Evolutionary conservation across 768 basidiomycete genomes (phyloP), one percentile per base, ranked within the genome.

Genomic region (Tulasnella sp.): DNA sequence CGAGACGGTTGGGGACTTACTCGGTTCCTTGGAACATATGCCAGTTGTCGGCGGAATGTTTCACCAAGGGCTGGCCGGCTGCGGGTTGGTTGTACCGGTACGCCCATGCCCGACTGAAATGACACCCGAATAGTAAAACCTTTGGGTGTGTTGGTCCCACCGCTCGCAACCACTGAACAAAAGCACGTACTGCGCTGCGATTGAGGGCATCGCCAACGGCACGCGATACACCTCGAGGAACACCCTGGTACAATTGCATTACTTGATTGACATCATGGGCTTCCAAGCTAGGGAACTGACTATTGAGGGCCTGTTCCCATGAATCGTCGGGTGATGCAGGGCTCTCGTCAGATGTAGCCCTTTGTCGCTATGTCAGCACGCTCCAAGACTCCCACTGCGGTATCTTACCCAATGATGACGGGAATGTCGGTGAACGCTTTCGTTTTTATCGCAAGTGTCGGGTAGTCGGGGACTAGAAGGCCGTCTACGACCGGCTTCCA

Each of bases 311-410:
- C 27, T 35, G 23, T 7, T 8, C 19, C 32, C n/a, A 52, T 31
- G 35, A 17, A 27, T 27, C 37, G 50, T 52, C 34, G 11, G 17
- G 17, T 3, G 9, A 31, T 3, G 37, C 25, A 14, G 37, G 65
- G 1, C 81, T 78, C 63, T 83, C 80, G 49, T 84, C 81, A 6
- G 79, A 76, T 2, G 78, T 80, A 0, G 80, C 69, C 2, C 81
- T 70, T 51, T 72, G 52, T 17, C 23, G 36, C 52, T 45, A 19
- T 49, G 41, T 34, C 32, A 39, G n/a, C 4, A 54, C 29, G 41
- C 21, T 35, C 12, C n/a, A 32, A 50, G 25, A 45, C 41, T 41
- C 56, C 51, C 17, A 65, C 72, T 17, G 7, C 41, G 40, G 6
- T 23, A 8, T 7, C 35, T 32, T 63, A 81, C 81, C 80, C 79